These are phyloP conservation scores for Cenchrus americanus DNA, from an alignment of 176 grass and related monocot genomes.

Conservation along the genomic window DNA sequence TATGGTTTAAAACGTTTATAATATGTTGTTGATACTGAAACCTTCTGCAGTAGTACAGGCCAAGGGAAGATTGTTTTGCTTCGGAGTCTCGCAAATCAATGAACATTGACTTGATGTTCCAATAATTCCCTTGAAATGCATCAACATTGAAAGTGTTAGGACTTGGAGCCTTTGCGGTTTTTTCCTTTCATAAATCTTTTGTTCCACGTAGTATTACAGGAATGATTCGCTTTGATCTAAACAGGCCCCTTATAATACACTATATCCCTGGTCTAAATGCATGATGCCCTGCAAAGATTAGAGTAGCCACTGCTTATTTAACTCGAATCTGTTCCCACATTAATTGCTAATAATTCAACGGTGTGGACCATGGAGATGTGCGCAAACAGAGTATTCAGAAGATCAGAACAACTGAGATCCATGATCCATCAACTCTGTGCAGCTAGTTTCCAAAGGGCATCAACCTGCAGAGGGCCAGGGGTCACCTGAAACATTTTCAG, in stretches of 20 bases:
- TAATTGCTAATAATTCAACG: conserved; percentile 16
- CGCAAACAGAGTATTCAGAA: background rate
- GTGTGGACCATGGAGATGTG: background rate
- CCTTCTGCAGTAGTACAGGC: background rate
- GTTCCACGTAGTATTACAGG: background rate
- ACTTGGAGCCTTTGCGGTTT: background rate
- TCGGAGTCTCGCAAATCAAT: background rate
- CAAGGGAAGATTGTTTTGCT: background rate
- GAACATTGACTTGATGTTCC: background rate
- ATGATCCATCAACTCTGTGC: background rate
- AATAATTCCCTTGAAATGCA: background rate
- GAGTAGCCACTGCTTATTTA: background rate
- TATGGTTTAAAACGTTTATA: background rate
- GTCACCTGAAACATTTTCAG: no score
- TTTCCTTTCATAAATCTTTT: background rate
- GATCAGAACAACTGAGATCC: background rate
- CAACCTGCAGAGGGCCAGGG: background rate
- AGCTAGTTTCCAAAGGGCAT: background rate
- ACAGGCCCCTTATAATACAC: background rate
- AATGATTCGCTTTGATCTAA: background rate
- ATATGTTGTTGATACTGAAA: background rate
- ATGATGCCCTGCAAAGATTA: background rate
- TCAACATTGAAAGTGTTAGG: no score
- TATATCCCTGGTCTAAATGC: background rate
- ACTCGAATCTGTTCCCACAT: background rate